Evolutionary conservation across 2,329 filamentous ascomycete genomes (phyloP), one percentile per base, ranked within the genome.

Genomic region (Tolypocladium tundrense): DNA sequence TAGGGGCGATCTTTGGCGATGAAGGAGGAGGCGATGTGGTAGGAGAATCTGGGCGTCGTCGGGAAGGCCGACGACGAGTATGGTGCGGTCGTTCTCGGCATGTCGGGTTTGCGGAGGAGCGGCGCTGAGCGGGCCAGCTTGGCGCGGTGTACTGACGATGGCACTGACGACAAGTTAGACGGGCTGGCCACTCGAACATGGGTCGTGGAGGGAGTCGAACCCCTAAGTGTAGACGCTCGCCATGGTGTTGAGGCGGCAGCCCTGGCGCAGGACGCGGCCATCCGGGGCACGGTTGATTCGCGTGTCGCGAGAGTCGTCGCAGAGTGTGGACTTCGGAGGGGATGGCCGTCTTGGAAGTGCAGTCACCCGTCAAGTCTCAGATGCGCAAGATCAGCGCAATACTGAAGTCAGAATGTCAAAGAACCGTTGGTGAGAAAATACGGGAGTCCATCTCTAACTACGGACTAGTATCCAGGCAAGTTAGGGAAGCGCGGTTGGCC

Each of bases 11-110:
- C 82, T 71, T 93, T 93, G 59, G 83, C 87, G 54, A 86, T 87
- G 67, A 88, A 91, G 6, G 88, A 89, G 7, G 87, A 87, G 37
- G 88, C 86, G 59, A 90, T 80, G 63, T 87, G 80, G 70, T 90
- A 91, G 56, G 82, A 82, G 67, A 90, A 83, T 54, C 65, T 68
- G 24, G 72, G 63, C 53, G 65, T 14, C 50, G 67, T 65, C 55
- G 68, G 64, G 41, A 61, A 62, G 45, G 45, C 40, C 27, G 62
- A 56, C 10, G 62, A 55, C 21, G 57, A 54, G 41, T 57, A 58
- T 10, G 57, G 39, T 33, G 37, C 35, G 11, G 35, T n/a, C 2
- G 27, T 51, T 6, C 19, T 21, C 31, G 48, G 31, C 19, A 21
- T 14, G 48, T 31, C 31, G 48, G 48, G 31, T 21, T 11, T 37